A percentile compares a stretch with the other conserved stretches of the same genome.
phyloP scores from a whole-genome alignment of 2,329 filamentous ascomycete species.

The Neopestalotiopsis clavispora region DNA sequence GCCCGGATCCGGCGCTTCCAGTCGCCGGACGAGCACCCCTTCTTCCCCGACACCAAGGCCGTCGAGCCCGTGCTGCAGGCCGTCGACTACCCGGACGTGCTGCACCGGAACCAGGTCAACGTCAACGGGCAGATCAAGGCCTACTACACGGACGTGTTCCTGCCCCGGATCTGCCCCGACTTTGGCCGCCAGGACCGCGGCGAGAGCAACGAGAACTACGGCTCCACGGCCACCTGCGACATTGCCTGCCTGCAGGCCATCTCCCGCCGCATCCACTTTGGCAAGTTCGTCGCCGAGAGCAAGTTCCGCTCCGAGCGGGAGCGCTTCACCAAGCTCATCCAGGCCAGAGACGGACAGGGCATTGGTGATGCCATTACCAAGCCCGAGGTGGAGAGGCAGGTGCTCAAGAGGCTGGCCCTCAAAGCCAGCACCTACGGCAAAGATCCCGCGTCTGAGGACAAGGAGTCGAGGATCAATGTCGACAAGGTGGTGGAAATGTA shows the following conservation, averaged over 20 bases:
- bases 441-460: slow-evolving; percentile 73
- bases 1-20: slow-evolving; percentile 94
- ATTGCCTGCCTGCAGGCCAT: slow-evolving; percentile 89
- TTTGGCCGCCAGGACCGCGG: slow-evolving; percentile 80
- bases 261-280: slow-evolving; percentile 91
- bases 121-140: slow-evolving; percentile 87
- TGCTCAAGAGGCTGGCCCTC: slow-evolving; percentile 81
- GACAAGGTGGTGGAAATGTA: slow-evolving; percentile 93
- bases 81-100: slow-evolving; percentile 84
- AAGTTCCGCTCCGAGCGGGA: slow-evolving; percentile 89
- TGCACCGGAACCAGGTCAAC: slow-evolving; percentile 88
- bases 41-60: slow-evolving; percentile 84
- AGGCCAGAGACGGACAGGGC: slow-evolving; percentile 76
- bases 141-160: slow-evolving; percentile 81
- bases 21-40: slow-evolving; percentile 95
- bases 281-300: slow-evolving; percentile 96
- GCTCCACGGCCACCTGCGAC: slow-evolving; percentile 88
- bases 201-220: slow-evolving; percentile 92
- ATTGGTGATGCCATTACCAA: slow-evolving; percentile 94
- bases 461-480: slow-evolving; percentile 83
- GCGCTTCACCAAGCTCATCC: slow-evolving; percentile 81
- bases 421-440: slow-evolving; percentile 95
- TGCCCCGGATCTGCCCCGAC: slow-evolving; percentile 82
- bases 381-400: slow-evolving; percentile 84
- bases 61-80: slow-evolving; percentile 79